Evolutionary conservation across 371 early-diverging fungal species (phyloP), one percentile per base, ranked within the genome.

Genomic region (Caulochytrium protostelioides): DNA sequence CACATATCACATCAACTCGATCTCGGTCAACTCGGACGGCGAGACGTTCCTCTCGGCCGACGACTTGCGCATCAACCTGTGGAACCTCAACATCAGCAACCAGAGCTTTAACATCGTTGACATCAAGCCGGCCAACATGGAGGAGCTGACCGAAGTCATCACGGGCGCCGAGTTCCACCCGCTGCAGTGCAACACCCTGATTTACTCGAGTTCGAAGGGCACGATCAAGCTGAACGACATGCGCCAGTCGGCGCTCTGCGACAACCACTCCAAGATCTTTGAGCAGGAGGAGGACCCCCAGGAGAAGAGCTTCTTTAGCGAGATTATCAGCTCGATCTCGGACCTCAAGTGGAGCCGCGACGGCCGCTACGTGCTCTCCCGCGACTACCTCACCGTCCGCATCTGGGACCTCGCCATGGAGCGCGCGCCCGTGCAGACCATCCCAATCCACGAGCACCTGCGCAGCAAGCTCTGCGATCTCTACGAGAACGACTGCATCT

Each of bases 41-140:
- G 94, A 95, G 47, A 97, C 87, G 13, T 89, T 87, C 50, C 62
- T 99, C 33, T 89, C 91, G 26, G 86, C 95, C 17, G 99, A 99
- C 54, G 98, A 95, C 53, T 55, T 99, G 47, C 72, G 94, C 46
- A 82, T 99, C 59, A 98, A 94, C 58, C 62, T 99, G 38, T 97
- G 97, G 95, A 94, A 94, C 50, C 55, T 95, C 46, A 77, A 80
- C 46, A 76, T 89, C 33, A 78, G 80, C 30, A 86, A 92, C 55
- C 91, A 94, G 55, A 86, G 89, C 47, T 95, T 95, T 62, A 90
- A 90, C 54, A 89, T 97, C 59, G 91, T 99, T 34, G 98, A 99
- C 60, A 90, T 98, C 44, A 99, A 98, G 61, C 97, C 98, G 23
- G 79, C 77, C 21, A 94, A 90, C 52, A 90, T 91, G 86, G 95